Evolutionary conservation across 2,329 filamentous ascomycete species (phyloP).

Genomic region (Diaporthe caulivora): DNA sequence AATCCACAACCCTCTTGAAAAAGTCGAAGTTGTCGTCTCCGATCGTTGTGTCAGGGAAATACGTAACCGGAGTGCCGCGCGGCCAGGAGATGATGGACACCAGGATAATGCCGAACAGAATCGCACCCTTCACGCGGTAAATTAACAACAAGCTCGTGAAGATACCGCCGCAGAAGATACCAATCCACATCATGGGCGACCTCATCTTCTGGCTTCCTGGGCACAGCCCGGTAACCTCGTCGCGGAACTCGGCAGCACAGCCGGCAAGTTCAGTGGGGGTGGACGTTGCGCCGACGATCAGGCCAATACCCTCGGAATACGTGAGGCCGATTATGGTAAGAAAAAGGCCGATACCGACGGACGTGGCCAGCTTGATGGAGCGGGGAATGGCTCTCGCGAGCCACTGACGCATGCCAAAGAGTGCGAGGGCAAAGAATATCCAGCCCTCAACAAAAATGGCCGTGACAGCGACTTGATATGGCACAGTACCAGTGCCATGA

Average conservation of each 20-base stretch:
- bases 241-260: constrained; percentile 63
- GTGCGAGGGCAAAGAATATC: constrained; percentile 83
- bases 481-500: constrained; percentile 79
- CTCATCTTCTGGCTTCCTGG: constrained; percentile 79
- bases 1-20: constrained; percentile 88
- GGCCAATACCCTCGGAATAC: constrained; percentile 85
- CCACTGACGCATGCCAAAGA: constrained; percentile 89
- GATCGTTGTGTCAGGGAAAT: constrained; percentile 79
- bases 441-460: constrained; percentile 91
- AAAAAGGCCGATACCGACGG: constrained; percentile 88
- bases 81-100: constrained; percentile 94
- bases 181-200: constrained; percentile 86
- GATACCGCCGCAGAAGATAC: constrained; percentile 87
- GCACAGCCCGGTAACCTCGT: constrained; percentile 67
- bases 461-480: constrained; percentile 82
- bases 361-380: constrained; percentile 88
- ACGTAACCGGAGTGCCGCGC: constrained; percentile 79
- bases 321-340: constrained; percentile 81
- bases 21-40: constrained; percentile 83
- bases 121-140: constrained; percentile 88
- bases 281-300: constrained; percentile 75
- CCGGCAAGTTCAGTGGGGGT: constrained; percentile 83
- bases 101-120: constrained; percentile 85
- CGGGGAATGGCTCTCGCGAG: constrained; percentile 85
- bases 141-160: constrained; percentile 85